These are phyloP conservation scores for Clarkia xantiana DNA, from an alignment of 345 rosid species.

Conservation along the genomic window DNA sequence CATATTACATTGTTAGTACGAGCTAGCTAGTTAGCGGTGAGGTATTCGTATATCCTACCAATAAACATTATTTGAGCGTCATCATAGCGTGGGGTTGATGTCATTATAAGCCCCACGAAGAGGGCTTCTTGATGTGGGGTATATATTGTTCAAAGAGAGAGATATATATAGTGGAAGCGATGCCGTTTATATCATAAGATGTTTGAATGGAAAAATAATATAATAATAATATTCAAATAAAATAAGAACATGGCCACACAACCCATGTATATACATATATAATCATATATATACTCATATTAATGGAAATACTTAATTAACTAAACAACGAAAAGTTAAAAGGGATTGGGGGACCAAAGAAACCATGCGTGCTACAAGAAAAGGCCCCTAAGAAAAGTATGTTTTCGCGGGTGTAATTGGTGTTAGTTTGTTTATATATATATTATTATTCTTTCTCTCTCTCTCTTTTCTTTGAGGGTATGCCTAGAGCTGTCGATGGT, in stretches of 20 bases:
- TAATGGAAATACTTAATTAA: background rate
- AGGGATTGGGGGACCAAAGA: constrained; percentile 40
- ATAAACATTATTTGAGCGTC: constrained; percentile 16
- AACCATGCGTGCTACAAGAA: constrained; percentile 88
- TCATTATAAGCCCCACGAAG: constrained; percentile 26
- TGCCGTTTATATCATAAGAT: constrained; percentile 33
- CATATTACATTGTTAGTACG: no score
- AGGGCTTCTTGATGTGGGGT: constrained; percentile 6
- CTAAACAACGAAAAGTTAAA: constrained; percentile 18
- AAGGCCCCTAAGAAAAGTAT: constrained; percentile 7
- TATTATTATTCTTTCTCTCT: no score
- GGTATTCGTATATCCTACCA: background rate
- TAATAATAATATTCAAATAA: background rate
- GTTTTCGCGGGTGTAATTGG: no score
- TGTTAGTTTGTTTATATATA: no score
- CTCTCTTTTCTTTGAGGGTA: no score
- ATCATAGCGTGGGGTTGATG: constrained; percentile 51
- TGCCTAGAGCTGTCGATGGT: no score
- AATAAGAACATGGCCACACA: no score
- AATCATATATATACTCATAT: background rate
- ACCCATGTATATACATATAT: background rate
- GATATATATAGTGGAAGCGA: constrained; percentile 34
- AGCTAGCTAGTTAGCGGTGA: no score
- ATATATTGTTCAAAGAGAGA: constrained; percentile 2
- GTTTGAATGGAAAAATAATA: constrained; percentile 17